Evolutionary conservation across 2,329 filamentous ascomycete genomes (phyloP).

Genomic region (Dactylella cylindrospora): DNA sequence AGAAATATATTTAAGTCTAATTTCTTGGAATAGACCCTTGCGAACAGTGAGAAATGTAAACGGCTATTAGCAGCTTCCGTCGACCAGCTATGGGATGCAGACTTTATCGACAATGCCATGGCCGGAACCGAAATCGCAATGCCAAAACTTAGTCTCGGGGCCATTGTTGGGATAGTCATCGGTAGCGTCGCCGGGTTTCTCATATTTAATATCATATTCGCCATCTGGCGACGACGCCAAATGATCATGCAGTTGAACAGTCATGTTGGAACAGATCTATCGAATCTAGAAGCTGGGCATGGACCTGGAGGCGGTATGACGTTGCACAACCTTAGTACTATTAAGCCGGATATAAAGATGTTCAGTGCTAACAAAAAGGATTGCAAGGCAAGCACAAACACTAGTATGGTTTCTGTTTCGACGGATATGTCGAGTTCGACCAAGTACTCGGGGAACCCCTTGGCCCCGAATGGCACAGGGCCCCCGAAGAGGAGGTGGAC

Average conservation of each 20-base stretch:
- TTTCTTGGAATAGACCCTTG: conserved; percentile 11
- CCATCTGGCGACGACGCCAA: conserved; percentile 24
- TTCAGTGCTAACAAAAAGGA: neutral
- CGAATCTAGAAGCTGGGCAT: conserved; percentile 19
- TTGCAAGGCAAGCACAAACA: conserved; percentile 9
- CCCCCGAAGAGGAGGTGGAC: conserved; percentile 11
- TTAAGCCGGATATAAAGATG: conserved; percentile 2
- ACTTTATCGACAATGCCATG: conserved; percentile 14
- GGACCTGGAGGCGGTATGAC: conserved; percentile 5
- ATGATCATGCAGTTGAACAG: conserved; percentile 37
- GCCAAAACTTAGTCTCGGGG: conserved; percentile 28
- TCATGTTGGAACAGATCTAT: conserved; percentile 34
- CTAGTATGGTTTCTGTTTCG: conserved; percentile 2
- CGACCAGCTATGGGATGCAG: conserved; percentile 20
- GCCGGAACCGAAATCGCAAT: conserved; percentile 20
- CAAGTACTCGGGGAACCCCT: conserved; percentile 27
- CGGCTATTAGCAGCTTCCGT: neutral
- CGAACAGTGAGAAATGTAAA: neutral
- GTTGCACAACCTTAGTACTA: conserved; percentile 12
- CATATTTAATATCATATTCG: conserved; percentile 27
- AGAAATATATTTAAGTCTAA: conserved; percentile 2
- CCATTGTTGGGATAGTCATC: conserved; percentile 25
- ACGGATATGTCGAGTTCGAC: too few relatives aligned
- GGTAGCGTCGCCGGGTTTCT: conserved; percentile 27
- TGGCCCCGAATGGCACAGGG: conserved; percentile 16